Percentiles rank a stretch among this genome's conserved stretches.
phyloP scores from a whole-genome alignment of 768 basidiomycete genomes.

The Psilocybe tampanensis region DNA sequence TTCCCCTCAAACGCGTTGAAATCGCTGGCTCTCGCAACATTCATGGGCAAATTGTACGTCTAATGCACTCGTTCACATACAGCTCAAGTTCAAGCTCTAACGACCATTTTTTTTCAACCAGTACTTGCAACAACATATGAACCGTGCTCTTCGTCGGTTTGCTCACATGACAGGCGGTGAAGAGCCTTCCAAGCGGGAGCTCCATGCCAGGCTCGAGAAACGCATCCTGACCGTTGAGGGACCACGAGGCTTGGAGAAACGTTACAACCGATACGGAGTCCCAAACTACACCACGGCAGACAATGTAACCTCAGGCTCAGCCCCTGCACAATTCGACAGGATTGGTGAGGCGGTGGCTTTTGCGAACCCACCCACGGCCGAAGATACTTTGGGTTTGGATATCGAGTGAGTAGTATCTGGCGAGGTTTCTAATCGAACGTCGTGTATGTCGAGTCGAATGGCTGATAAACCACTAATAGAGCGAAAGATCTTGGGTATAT shows the following conservation, averaged over 20 bases:
- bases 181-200: constrained; percentile 48
- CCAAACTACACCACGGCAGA: no score
- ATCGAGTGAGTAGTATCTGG: constrained; percentile 57
- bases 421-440: no score
- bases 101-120: constrained; percentile 27
- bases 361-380: constrained; percentile 39
- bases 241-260: constrained; percentile 28
- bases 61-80: not conserved
- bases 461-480: constrained; percentile 21
- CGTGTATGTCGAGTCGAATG: no score
- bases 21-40: constrained; percentile 15
- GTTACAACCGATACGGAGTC: constrained; percentile 27
- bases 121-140: constrained; percentile 72
- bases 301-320: no score
- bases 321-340: no score
- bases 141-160: constrained; percentile 62
- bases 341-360: no score
- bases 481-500: constrained; percentile 53
- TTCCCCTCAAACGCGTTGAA: constrained; percentile 44
- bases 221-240: constrained; percentile 30
- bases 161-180: constrained; percentile 69
- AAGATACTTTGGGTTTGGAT: constrained; percentile 64
- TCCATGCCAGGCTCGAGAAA: constrained; percentile 40
- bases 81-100: not conserved
- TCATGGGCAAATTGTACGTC: constrained; percentile 34